Evolutionary conservation across 345 rosid species (phyloP).

Genomic region (Dipteronia dyeriana): DNA sequence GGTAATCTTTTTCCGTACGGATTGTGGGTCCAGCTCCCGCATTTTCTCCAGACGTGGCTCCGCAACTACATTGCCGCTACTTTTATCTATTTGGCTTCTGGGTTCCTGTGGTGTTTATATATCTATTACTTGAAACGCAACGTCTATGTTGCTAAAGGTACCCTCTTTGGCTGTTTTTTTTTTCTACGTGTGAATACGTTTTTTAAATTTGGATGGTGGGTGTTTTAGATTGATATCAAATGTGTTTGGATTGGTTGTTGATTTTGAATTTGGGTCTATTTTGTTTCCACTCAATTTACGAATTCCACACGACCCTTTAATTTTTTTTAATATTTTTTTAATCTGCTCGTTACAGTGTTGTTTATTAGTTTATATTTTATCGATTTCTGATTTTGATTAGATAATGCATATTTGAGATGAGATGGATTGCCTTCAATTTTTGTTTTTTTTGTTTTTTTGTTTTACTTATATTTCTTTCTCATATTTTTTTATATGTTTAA

Average conservation of each 20-base stretch:
- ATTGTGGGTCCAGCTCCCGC: slow-evolving; percentile 72
- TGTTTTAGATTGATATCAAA: neutral
- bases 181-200: neutral
- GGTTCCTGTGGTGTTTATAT: slow-evolving; percentile 87
- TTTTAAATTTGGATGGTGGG: too few relatives aligned
- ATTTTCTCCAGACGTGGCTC: slow-evolving; percentile 80
- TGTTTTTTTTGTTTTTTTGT: neutral
- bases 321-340: neutral
- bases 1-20: slow-evolving; percentile 53
- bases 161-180: neutral
- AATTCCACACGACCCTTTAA: neutral
- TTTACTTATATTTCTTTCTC: neutral
- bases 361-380: neutral
- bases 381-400: neutral
- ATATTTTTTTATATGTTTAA: neutral
- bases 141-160: slow-evolving; percentile 81
- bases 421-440: neutral
- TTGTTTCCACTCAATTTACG: neutral
- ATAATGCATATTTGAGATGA: slow-evolving; percentile 7
- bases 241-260: slow-evolving; percentile 13
- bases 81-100: slow-evolving; percentile 73
- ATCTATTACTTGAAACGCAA: slow-evolving; percentile 80
- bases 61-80: slow-evolving; percentile 82
- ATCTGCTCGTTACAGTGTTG: too few relatives aligned
- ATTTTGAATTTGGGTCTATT: neutral